Base-by-base conservation (phyloP, 495 filamentous ascomycete species). In the Thermothielavioides terrestris region DNA sequence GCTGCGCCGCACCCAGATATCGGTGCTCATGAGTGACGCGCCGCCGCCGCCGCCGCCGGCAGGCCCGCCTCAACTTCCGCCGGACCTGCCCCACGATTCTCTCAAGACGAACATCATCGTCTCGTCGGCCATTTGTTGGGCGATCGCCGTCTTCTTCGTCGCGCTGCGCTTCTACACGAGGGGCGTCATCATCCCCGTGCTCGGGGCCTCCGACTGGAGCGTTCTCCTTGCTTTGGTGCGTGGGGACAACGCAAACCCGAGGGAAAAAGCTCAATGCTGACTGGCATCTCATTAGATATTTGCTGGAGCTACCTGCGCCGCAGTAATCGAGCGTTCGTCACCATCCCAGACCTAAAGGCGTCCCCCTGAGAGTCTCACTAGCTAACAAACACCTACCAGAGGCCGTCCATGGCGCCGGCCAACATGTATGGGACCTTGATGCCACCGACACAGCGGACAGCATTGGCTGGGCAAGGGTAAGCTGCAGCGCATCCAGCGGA, bases 151-250 rank as follows among this genome's bases (percentile, higher is more conserved):
- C 10, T n/a, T 60, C n/a, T 62, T 64, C 39, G 61, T 64, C 7
- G 54, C 35, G 3, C 30, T 66, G 32, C 58, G 63, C 1, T 53
- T 66, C 30, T 66, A 66, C 53, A 66, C 61, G 1, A 44, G 63
- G 21, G 53, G 47, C 0, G 38, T 56, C 22, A 43, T 66, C 10
- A 60, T 64, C 28, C 50, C 50, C 9, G 59, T 56, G 11, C 27
- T 66, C 9, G 59, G 59, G 7, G 17, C 38, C 9, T 58, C 63
- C 0, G 63, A 66, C 31, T 66, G 63, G 63, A 53, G 52, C 40
- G 57, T 66, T n/a, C 31, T 66, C 7, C 18, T 54, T 18, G 54
- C 63, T 2, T 43, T 66, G 54, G 52, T 65, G 46, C 4, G 45
- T 30, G 1, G 34, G n/a, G 34, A 36, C 15, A 17, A 36, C 15